These are phyloP conservation scores for Kalanchoe fedtschenkoi DNA, from an alignment of 164 flowering plant genomes.

Conservation along the genomic window DNA sequence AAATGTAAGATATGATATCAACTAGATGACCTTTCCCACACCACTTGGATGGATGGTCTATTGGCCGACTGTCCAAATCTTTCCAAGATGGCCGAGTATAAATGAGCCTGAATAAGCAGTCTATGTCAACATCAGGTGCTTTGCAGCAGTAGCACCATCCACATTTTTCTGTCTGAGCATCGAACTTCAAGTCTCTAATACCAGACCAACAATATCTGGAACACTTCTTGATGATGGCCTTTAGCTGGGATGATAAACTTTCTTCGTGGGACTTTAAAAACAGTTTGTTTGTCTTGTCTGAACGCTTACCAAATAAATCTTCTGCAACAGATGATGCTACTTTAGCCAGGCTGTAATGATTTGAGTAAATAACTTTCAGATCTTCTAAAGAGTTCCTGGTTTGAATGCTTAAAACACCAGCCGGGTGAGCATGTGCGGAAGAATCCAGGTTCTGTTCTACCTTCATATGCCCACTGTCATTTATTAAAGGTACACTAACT, in stretches of 20 bases:
- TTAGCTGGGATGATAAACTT: slow-evolving; percentile 47
- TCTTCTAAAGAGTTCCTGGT: slow-evolving; percentile 12
- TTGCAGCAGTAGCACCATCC: slow-evolving; percentile 91
- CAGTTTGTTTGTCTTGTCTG: slow-evolving; percentile 24
- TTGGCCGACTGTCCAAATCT: slow-evolving; percentile 20
- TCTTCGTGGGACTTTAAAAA: slow-evolving; percentile 43
- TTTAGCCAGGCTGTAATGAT: slow-evolving; percentile 59
- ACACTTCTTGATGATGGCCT: slow-evolving; percentile 36
- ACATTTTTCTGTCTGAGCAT: slow-evolving; percentile 60
- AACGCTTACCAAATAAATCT: slow-evolving; percentile 36
- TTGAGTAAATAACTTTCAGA: slow-evolving; percentile 36
- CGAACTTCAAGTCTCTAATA: slow-evolving; percentile 19
- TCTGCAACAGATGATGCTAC: slow-evolving; percentile 48
- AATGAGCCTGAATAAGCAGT: slow-evolving; percentile 50
- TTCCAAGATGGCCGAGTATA: slow-evolving; percentile 21
- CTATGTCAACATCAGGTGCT: slow-evolving; percentile 31
- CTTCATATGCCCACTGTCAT: slow-evolving; percentile 1
- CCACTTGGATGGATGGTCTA: slow-evolving; percentile 24
- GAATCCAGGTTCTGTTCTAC: slow-evolving; percentile 14
- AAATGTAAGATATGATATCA: slow-evolving; percentile 38
- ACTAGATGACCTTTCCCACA: slow-evolving; percentile 43
- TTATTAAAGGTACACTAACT: neutral
- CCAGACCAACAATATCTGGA: slow-evolving; percentile 49
- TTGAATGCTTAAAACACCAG: slow-evolving; percentile 11
- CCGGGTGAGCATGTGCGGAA: slow-evolving; percentile 9